A percentile compares a stretch with the other conserved stretches of the same genome.
Conservation (phyloP, 352 stramenopile genomes). For the Phytophthora pluvialis region DNA sequence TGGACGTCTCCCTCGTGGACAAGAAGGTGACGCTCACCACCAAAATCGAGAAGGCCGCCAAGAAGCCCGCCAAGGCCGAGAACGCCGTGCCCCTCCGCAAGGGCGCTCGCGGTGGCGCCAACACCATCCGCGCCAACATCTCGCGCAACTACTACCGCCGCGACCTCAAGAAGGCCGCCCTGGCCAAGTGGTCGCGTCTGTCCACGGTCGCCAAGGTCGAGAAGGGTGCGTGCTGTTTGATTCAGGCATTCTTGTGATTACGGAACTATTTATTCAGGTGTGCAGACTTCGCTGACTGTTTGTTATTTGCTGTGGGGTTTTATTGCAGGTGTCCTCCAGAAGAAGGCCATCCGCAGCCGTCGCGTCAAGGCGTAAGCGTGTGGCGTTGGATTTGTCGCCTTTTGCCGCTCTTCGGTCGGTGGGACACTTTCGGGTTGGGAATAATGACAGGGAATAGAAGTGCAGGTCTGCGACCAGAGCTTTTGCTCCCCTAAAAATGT, state of each 20-base stretch:
- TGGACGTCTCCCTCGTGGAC: constrained; percentile 91
- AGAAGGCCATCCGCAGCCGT: constrained; percentile 85
- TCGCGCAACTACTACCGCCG: constrained; percentile 90
- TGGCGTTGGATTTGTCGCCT: constrained; percentile 21
- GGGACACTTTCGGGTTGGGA: constrained; percentile 43
- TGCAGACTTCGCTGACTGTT: constrained; percentile 1
- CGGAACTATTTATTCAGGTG: constrained; percentile 4
- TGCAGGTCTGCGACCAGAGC: constrained; percentile 31
- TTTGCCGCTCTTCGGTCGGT: constrained; percentile 16
- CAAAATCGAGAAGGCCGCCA: constrained; percentile 77
- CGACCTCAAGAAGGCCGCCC: constrained; percentile 85
- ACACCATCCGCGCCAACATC: constrained; percentile 90
- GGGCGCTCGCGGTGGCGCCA: constrained; percentile 78
- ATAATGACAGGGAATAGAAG: constrained; percentile 62
- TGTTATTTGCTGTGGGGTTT: constrained; percentile 3
- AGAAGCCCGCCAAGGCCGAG: constrained; percentile 76
- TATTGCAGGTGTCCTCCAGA: constrained; percentile 68
- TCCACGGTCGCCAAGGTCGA: constrained; percentile 89
- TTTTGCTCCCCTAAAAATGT: constrained; percentile 46
- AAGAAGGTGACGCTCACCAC: constrained; percentile 89
- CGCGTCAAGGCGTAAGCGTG: constrained; percentile 77
- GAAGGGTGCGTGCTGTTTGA: constrained; percentile 63
- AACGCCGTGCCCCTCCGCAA: constrained; percentile 85
- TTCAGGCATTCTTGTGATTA: background rate
- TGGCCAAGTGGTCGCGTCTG: constrained; percentile 88